Base-by-base conservation (phyloP, 164 flowering plant species). In the Malania oleifera region DNA sequence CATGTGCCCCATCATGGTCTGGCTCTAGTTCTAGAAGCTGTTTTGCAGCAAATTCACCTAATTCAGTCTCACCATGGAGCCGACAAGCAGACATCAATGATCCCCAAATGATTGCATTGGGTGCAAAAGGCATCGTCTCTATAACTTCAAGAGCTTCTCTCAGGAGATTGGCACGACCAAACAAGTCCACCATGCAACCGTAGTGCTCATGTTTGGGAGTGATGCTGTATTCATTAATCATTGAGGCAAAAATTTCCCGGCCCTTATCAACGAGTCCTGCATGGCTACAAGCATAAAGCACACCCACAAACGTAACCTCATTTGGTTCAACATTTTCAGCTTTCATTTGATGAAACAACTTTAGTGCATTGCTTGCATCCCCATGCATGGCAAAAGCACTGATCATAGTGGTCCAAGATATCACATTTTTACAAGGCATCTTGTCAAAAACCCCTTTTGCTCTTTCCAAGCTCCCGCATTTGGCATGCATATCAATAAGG, bases 131-230 rank as follows among this genome's bases (percentile, higher is more conserved):
- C 92, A 85, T 85, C 29, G 80, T 39, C 70, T 85, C 84, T 17
- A 85, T 68, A n/a, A 90, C 37, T 60, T 76, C 76, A 3, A 81
- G 70, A 28, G 92, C 88, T 69, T 87, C 86, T 65, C 67, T 64
- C 2, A 87, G 61, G 19, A 70, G 79, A 64, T 76, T 76, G 29
- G 91, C 96, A 44, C 89, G 84, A 29, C 90, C 88, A 38, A 73
- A 76, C 28, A 88, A 85, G 61, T 91, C 96, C 14, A 88, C 88
- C 86, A 88, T 74, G 80, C 89, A 91, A 43, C 88, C 90, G 69
- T 80, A 84, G 65, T 86, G 95, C 67, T 80, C 89, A 19, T 72
- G 79, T 56, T 68, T 69, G 8, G 95, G 90, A 20, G 47, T 43
- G 37, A 88, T 79, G n/a, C 67, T 66, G 67, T 84, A 67, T 1